Conservation (phyloP, 257 asterid species). For the Rubia yunnanensis region DNA sequence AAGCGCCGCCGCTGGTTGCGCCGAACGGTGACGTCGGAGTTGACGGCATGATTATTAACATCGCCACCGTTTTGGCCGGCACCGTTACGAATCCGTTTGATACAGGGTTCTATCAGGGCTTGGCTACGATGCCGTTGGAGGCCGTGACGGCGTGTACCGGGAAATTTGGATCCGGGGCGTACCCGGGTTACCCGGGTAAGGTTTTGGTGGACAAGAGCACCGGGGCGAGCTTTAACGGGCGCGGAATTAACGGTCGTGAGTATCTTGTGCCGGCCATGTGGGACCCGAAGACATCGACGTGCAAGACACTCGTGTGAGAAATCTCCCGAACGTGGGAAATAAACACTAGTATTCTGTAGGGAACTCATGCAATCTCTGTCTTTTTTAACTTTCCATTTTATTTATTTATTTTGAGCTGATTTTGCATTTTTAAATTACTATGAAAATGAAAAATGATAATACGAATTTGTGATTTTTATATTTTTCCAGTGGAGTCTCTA, state of each 20-base stretch:
- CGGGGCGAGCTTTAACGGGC: slow-evolving; percentile 46
- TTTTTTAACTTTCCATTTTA: background rate
- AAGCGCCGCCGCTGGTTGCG: slow-evolving; percentile 20
- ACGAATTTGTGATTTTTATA: background rate
- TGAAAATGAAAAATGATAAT: background rate
- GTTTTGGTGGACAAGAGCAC: slow-evolving; percentile 29
- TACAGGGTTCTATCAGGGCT: slow-evolving; percentile 40
- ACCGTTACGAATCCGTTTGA: slow-evolving; percentile 47
- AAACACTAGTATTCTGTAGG: background rate
- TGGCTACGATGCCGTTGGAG: slow-evolving; percentile 33
- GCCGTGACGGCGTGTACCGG: slow-evolving; percentile 47
- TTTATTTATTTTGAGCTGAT: background rate
- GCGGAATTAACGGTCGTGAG: slow-evolving; percentile 29
- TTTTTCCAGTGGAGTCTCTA: background rate
- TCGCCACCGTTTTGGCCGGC: slow-evolving; percentile 41
- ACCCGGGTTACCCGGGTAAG: slow-evolving; percentile 39
- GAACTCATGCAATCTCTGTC: background rate
- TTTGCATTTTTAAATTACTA: background rate
- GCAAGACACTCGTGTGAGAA: slow-evolving; percentile 29
- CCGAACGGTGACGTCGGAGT: slow-evolving; percentile 25
- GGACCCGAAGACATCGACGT: slow-evolving; percentile 29
- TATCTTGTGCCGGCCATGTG: slow-evolving; percentile 47
- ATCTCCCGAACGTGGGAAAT: background rate
- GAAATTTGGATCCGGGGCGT: slow-evolving; percentile 38
- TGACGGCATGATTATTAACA: slow-evolving; percentile 39